phyloP scores from a whole-genome alignment of 768 basidiomycete genomes.

The Xerocomellus amylosporus region DNA sequence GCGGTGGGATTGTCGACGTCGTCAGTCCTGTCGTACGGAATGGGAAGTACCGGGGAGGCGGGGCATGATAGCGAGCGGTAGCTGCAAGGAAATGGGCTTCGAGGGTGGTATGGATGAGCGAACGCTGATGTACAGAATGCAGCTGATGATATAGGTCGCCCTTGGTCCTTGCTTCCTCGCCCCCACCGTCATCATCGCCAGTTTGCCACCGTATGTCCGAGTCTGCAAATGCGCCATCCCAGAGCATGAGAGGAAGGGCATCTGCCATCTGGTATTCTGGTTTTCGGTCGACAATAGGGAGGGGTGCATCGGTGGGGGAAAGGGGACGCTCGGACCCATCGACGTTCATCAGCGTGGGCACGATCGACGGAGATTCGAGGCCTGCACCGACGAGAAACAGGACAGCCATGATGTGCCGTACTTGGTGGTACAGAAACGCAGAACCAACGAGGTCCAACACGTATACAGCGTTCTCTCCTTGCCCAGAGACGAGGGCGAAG shows the following conservation, averaged over 20 bases:
- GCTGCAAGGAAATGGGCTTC: constrained; percentile 68
- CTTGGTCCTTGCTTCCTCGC: constrained; percentile 25
- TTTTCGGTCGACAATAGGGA: constrained; percentile 61
- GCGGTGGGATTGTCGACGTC: constrained; percentile 15
- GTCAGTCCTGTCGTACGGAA: constrained; percentile 25
- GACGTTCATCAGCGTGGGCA: constrained; percentile 73
- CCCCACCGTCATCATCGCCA: constrained; percentile 36
- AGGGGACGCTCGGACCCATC: constrained; percentile 29
- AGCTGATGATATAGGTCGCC: constrained; percentile 52
- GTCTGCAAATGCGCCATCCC: constrained; percentile 19
- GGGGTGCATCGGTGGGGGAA: constrained; percentile 22
- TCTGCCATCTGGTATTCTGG: constrained; percentile 95
- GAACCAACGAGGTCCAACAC: constrained; percentile 84
- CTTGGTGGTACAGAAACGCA: constrained; percentile 95
- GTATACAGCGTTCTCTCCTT: constrained; percentile 40
- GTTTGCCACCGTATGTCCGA: constrained; percentile 72
- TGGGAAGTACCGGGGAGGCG: constrained; percentile 39
- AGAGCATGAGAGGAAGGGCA: constrained; percentile 78
- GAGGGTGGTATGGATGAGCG: constrained; percentile 59
- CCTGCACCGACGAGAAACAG: constrained; percentile 87
- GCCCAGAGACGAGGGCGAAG: constrained; percentile 37
- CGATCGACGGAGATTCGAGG: constrained; percentile 68
- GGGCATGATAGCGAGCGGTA: constrained; percentile 48
- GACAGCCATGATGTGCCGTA: constrained; percentile 91
- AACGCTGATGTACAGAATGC: constrained; percentile 53